phyloP scores from a whole-genome alignment of 1,284 basidiomycete species.

The Ceratobasidium papillatum region DNA sequence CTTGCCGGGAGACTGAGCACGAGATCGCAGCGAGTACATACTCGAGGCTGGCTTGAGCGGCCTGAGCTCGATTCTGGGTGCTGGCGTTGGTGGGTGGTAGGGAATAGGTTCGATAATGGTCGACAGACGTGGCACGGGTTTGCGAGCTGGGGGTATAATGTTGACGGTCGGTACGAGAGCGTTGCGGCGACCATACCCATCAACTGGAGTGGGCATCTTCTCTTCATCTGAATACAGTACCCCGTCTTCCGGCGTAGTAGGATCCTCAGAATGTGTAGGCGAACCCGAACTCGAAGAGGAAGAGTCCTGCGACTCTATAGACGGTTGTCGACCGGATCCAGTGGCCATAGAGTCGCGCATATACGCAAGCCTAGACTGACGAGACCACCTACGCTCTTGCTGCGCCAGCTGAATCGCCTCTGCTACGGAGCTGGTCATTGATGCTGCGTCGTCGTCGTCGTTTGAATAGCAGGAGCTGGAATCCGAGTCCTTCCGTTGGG shows the following conservation, averaged over 20 bases:
- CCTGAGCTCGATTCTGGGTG: not conserved
- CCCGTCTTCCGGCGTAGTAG: not conserved
- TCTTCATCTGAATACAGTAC: not conserved
- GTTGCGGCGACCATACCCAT: not conserved
- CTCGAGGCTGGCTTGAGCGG: not conserved
- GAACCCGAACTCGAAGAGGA: not conserved
- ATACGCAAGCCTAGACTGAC: constrained; percentile 1
- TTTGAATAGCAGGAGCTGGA: not conserved
- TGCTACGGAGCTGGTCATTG: not conserved
- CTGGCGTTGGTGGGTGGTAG: not conserved
- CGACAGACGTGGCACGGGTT: constrained; percentile 7
- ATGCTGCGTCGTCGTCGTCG: constrained; percentile 7
- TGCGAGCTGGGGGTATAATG: constrained; percentile 6
- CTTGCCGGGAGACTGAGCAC: not conserved
- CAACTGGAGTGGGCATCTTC: not conserved
- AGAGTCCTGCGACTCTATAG: not conserved
- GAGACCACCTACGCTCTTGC: not conserved
- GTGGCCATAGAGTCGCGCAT: not conserved
- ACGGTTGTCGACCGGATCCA: not conserved
- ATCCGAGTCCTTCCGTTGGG: not conserved
- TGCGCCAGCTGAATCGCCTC: constrained; percentile 5
- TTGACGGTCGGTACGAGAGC: not conserved
- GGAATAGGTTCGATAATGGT: not conserved
- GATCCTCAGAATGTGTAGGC: not conserved
- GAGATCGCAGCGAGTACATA: constrained; percentile 1